Evolutionary conservation across 805 yeast genomes (phyloP), one percentile per base, ranked within the genome.

Genomic region (Suhomyces kilbournensis): DNA sequence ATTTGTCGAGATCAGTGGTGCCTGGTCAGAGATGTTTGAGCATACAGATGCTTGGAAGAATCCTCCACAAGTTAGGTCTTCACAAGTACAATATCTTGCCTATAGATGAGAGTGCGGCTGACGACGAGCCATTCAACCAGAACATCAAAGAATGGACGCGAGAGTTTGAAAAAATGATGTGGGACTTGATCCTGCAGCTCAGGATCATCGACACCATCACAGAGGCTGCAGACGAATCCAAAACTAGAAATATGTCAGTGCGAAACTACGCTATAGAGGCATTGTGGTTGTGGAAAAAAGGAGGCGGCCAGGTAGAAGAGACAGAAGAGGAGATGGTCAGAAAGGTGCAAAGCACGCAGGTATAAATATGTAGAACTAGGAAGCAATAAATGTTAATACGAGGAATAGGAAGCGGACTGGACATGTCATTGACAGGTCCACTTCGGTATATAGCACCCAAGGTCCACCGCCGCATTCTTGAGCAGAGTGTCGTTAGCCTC

Each of bases 21-120:
- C 83, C 96, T 1, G 84, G 96, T 0, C 99, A 94, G 69, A 75
- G 97, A 46, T 83, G 94, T 55, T 79, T 94, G 10, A 90, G 97
- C 7, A 84, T 92, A 32, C 89, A 88, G 64, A 88, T 94, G 7
- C 60, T 91, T 43, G 99, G 99, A 3, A 77, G 99, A 55, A 82
- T 94, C 0, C 72, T 94, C 44, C 90, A 88, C 68, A 89, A 90
- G 65, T 72, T 93, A 46, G 93, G 94, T 1, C 76, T 79, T 50
- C 79, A 83, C 52, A 80, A 82, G 62, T 80, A 81, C 60, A 77
- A 76, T 54, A 70, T 84, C 44, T 61, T 77, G 10, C 85, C 86
- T 0, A 77, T 79, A 4, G 49, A 50, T 43, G 75, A 70, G 14
- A 67, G 68, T 34, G 66, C 66, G 30, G 42, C 22, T 19, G 68